Evolutionary conservation across 2,329 filamentous ascomycete species (phyloP).

Genomic region (Neonectria hederae): DNA sequence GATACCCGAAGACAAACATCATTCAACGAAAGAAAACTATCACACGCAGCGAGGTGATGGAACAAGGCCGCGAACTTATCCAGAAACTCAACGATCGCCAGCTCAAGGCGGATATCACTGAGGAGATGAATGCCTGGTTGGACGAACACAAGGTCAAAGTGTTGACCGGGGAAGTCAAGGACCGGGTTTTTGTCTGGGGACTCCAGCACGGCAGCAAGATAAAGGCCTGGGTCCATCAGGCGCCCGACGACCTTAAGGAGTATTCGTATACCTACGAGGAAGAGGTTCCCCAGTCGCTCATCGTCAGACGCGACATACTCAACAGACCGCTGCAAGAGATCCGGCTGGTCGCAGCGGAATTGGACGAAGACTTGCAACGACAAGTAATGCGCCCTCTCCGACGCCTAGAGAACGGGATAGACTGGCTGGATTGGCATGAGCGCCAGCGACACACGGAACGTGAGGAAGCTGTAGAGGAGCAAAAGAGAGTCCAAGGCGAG

Average conservation of each 20-base stretch:
- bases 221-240: not conserved
- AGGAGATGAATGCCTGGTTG: not conserved
- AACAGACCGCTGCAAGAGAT: not conserved
- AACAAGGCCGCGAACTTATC: not conserved
- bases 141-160: constrained; percentile 8
- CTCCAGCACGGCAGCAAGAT: not conserved
- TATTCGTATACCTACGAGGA: not conserved
- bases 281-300: not conserved
- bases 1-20: not conserved
- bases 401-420: constrained; percentile 1
- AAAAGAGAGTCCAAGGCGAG: not conserved
- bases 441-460: not conserved
- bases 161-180: not conserved
- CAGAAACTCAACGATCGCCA: not conserved
- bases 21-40: not conserved
- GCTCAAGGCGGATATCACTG: not conserved
- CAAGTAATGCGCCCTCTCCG: not conserved
- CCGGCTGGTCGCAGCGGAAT: not conserved
- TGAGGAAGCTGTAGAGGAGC: not conserved
- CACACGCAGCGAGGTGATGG: not conserved
- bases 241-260: not conserved
- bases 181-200: not conserved
- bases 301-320: not conserved
- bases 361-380: not conserved
- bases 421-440: constrained; percentile 7